Base-by-base conservation (phyloP, 139 green algal genomes). In the Chlorella sp. region DNA sequence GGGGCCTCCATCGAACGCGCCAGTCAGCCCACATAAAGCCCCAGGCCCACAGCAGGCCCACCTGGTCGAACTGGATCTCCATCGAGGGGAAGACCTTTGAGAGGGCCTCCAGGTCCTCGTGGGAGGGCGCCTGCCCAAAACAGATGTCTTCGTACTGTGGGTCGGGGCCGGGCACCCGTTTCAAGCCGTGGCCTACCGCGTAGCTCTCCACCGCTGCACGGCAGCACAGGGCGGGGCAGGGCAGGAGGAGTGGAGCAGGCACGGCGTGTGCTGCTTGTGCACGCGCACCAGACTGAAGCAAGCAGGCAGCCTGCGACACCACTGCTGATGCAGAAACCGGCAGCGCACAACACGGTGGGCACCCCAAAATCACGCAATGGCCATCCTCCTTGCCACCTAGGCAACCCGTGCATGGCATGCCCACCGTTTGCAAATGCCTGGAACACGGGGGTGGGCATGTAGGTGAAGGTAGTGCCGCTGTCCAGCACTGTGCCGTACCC, bases 391-490 rank as follows among this genome's bases (percentile, higher is more conserved):
- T n/a, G 1, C 15, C 71, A 78, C 24, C 48, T 57, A 9, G 48
- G 7, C 48, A 57, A 57, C 48, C n/a, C n/a, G n/a, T n/a, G n/a
- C 22, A 97, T 81, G 26, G 88, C 71, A 0, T 71, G 3, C 83
- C 81, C 84, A 66, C 84, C 84, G 34, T 30, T 69, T 7, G 85
- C 22, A 91, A 99, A 96, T 0, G 83, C 84, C 2, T 90, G 76
- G 89, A 97, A 98, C 0, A 95, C 96, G 1, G 91, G 75, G 0
- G 90, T 93, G 5, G 97, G 97, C 30, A 99, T 78, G 94, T 99
- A 99, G 14, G 96, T 97, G 91, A 99, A 99, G 16, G 98, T 99
- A 39, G 98, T 99, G 28, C 98, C 98, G 89, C 94, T 98, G 95
- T 99, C 98, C 42, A 99, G 88, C 16, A 99, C 96, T 14, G 95